Percentiles rank a stretch among this genome's conserved stretches.
These are phyloP conservation scores for Kregervanrija delftensis DNA, from an alignment of 805 yeast species.

Conservation along the genomic window DNA sequence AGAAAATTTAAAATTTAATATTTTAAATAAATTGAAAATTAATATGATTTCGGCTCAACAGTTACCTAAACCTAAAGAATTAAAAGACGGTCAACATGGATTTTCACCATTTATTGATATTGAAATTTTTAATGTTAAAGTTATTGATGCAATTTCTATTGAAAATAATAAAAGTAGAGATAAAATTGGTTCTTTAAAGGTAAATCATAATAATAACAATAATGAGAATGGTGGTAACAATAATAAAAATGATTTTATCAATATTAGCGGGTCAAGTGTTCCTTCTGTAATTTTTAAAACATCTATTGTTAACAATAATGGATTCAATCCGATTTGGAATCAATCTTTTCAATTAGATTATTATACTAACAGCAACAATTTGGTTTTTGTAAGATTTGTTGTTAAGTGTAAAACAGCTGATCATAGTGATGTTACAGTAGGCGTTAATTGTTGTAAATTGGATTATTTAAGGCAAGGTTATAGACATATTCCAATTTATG, in stretches of 20 bases:
- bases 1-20: constrained; percentile 16
- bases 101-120: constrained; percentile 58
- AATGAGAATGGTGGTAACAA: too few relatives aligned
- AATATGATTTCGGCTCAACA: constrained; percentile 76
- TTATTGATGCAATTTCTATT: constrained; percentile 6
- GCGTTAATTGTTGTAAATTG: constrained; percentile 48
- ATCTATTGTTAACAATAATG: constrained; percentile 50
- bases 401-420: constrained; percentile 30
- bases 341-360: constrained; percentile 37
- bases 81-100: constrained; percentile 26
- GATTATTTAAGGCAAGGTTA: constrained; percentile 69
- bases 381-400: constrained; percentile 51
- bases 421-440: constrained; percentile 38
- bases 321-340: constrained; percentile 86
- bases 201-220: neutral
- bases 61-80: constrained; percentile 61
- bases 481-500: constrained; percentile 73
- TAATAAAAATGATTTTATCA: too few relatives aligned
- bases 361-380: constrained; percentile 31
- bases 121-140: constrained; percentile 46
- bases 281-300: constrained; percentile 27
- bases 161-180: neutral
- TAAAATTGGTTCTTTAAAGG: constrained; percentile 8
- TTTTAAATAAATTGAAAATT: constrained; percentile 28
- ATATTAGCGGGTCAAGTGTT: neutral